A percentile compares a stretch with the other conserved stretches of the same genome.
phyloP scores from a whole-genome alignment of 192 early-diverging fungal species.

The Backusella luteola region DNA sequence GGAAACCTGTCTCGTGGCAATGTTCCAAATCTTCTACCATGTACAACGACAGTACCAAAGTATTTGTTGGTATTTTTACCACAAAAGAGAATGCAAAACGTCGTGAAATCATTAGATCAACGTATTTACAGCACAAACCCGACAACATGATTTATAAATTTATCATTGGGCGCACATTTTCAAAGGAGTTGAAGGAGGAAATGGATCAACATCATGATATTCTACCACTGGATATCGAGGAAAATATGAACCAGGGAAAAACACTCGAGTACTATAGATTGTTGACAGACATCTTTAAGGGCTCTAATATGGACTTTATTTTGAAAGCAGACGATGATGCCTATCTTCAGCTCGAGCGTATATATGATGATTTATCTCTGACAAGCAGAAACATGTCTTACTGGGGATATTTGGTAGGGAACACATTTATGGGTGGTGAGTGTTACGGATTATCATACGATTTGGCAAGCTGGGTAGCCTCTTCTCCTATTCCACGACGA shows the following conservation, averaged over 20 bases:
- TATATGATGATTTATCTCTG: constrained; percentile 22
- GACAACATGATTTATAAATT: constrained; percentile 32
- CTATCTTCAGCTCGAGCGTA: constrained; percentile 27
- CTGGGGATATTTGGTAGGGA: constrained; percentile 32
- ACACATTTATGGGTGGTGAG: constrained; percentile 31
- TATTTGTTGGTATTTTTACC: constrained; percentile 36
- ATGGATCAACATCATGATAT: constrained; percentile 29
- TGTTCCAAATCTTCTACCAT: background rate
- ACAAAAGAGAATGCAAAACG: constrained; percentile 13
- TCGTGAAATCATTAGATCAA: constrained; percentile 28
- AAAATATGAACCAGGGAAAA: constrained; percentile 41
- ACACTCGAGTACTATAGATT: constrained; percentile 31
- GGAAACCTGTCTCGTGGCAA: constrained; percentile 20
- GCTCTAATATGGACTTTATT: constrained; percentile 26
- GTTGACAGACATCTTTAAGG: constrained; percentile 7
- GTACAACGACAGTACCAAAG: constrained; percentile 4
- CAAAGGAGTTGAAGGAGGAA: constrained; percentile 13
- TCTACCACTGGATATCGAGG: constrained; percentile 29
- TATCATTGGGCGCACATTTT: constrained; percentile 17
- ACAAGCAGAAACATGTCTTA: constrained; percentile 22
- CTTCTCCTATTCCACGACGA: background rate
- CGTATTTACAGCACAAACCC: constrained; percentile 25
- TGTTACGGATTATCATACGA: constrained; percentile 32
- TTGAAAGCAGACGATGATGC: constrained; percentile 37
- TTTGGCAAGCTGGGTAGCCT: constrained; percentile 21